phyloP scores from a whole-genome alignment of 495 filamentous ascomycete species.

The Penicillium pulvis region DNA sequence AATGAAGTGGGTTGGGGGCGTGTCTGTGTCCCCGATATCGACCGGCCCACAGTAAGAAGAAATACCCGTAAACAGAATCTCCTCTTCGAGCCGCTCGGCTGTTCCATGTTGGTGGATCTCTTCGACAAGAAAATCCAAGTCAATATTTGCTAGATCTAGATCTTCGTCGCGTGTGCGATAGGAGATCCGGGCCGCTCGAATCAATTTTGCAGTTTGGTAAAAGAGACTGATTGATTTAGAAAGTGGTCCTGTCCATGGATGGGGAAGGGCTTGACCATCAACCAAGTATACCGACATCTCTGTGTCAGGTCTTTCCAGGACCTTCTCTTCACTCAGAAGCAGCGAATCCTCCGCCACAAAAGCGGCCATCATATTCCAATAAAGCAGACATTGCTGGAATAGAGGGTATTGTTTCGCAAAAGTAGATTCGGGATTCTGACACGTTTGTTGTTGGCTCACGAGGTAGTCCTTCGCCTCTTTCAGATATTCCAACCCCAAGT shows the following conservation, averaged over 20 bases:
- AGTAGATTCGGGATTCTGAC: conserved; percentile 19
- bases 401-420: conserved; percentile 29
- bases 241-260: conserved; percentile 30
- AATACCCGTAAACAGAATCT: conserved; percentile 25
- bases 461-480: conserved; percentile 30
- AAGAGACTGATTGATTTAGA: conserved; percentile 24
- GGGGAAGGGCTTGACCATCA: conserved; percentile 26
- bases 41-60: conserved; percentile 29
- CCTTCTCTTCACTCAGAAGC: conserved; percentile 22
- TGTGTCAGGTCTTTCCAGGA: conserved; percentile 15
- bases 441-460: conserved; percentile 19
- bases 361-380: conserved; percentile 29
- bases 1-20: conserved; percentile 30
- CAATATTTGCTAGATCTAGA: conserved; percentile 19
- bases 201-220: conserved; percentile 25
- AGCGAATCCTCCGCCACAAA: conserved; percentile 29
- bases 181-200: conserved; percentile 20
- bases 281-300: conserved; percentile 27
- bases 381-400: conserved; percentile 29
- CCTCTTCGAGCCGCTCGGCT: conserved; percentile 25
- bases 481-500: conserved; percentile 26
- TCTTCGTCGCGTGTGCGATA: conserved; percentile 15
- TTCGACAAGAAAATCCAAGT: conserved; percentile 23
- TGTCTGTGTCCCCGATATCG: conserved; percentile 28
- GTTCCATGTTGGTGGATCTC: conserved; percentile 24